These are phyloP conservation scores for Suillus subluteus DNA, from an alignment of 768 basidiomycete species.

Conservation along the genomic window DNA sequence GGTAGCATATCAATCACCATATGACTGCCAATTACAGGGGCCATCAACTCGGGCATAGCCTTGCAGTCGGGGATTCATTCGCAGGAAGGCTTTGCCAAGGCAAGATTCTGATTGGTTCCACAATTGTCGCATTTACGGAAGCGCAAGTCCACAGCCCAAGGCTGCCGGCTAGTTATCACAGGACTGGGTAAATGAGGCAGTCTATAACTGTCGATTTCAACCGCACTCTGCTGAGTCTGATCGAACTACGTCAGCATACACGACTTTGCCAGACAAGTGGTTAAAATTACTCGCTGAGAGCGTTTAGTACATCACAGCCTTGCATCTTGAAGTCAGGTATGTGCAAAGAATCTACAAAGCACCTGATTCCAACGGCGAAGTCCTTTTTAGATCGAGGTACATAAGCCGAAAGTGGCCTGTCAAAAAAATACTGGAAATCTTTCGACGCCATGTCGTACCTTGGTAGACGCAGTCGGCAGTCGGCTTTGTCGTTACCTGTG, in stretches of 20 bases:
- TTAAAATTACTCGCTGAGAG: background rate
- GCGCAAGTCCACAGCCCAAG: background rate
- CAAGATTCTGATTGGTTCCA: background rate
- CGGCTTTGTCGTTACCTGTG: background rate
- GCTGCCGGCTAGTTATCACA: background rate
- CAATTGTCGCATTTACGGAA: background rate
- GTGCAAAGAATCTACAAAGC: background rate
- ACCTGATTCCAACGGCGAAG: background rate
- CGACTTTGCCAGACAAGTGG: background rate
- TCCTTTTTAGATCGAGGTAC: background rate
- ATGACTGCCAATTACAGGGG: background rate
- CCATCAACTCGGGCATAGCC: background rate
- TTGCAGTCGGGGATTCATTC: background rate
- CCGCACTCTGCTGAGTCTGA: background rate
- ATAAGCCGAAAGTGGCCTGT: background rate
- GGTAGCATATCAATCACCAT: slow-evolving; percentile 2
- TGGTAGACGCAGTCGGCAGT: background rate
- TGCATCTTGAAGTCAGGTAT: background rate
- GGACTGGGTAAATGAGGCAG: background rate
- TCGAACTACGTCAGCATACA: background rate
- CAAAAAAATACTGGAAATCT: background rate
- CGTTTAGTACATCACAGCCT: background rate
- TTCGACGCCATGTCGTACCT: background rate
- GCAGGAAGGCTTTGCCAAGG: background rate
- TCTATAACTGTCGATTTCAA: background rate